Conservation (phyloP, 257 asterid genomes). For the Thymus quinquecostatus region DNA sequence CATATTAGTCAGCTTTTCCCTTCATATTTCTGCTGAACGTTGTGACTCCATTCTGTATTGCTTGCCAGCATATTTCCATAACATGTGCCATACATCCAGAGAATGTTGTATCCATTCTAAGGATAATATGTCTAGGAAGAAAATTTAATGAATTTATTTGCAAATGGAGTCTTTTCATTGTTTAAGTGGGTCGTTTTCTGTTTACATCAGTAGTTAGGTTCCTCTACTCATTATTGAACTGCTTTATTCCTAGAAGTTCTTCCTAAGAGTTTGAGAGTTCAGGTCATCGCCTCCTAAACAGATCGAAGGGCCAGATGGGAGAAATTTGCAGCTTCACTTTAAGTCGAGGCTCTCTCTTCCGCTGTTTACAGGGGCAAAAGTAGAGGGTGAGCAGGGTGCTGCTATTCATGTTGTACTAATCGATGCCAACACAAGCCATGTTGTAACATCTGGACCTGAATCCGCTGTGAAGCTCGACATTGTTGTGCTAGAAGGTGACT, state of each 20-base stretch:
- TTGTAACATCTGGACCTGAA: conserved; percentile 82
- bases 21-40: conserved; percentile 1
- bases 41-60: background rate
- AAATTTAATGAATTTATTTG: background rate
- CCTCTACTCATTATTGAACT: conserved; percentile 16
- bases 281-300: conserved; percentile 82
- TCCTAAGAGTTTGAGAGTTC: conserved; percentile 42
- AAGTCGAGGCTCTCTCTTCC: conserved; percentile 88
- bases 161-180: conserved; percentile 4
- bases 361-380: conserved; percentile 91
- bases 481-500: conserved; percentile 94
- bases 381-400: conserved; percentile 98
- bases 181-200: conserved; percentile 12
- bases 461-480: conserved; percentile 82
- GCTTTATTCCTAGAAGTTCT: conserved; percentile 21
- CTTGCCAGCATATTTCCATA: conserved; percentile 5
- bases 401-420: conserved; percentile 80
- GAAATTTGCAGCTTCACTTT: conserved; percentile 89
- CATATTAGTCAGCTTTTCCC: background rate
- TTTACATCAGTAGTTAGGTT: conserved; percentile 9
- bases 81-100: background rate
- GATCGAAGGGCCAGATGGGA: conserved; percentile 90
- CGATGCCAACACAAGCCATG: conserved; percentile 74
- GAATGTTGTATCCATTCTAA: background rate
- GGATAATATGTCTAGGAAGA: background rate